Conservation (phyloP, 345 rosid species). For the Hypericum androsaemum region DNA sequence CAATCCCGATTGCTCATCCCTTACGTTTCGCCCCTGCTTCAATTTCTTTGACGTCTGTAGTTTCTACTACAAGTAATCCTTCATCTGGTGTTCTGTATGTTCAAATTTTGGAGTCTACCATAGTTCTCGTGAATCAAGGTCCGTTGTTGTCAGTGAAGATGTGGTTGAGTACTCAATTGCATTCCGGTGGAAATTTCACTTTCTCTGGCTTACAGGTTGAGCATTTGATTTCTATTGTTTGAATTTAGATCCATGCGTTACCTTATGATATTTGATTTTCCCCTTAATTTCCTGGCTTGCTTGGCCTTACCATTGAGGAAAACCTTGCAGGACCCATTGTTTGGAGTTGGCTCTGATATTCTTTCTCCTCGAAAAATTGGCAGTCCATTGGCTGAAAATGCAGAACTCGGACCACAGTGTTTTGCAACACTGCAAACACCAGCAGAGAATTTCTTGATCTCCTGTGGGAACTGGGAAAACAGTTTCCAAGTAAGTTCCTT, state of each 20-base stretch:
- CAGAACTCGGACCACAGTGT: slow-evolving; percentile 76
- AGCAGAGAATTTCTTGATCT: slow-evolving; percentile 64
- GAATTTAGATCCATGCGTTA: too few species aligned
- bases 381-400: slow-evolving; percentile 68
- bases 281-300: too few species aligned
- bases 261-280: too few species aligned
- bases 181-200: slow-evolving; percentile 89
- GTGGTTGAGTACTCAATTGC: slow-evolving; percentile 92
- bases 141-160: slow-evolving; percentile 79
- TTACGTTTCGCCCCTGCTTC: slow-evolving; percentile 84
- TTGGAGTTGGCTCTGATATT: slow-evolving; percentile 89
- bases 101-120: slow-evolving; percentile 60
- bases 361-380: slow-evolving; percentile 81
- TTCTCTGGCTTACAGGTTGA: slow-evolving; percentile 85
- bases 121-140: slow-evolving; percentile 78
- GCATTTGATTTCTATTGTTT: slow-evolving; percentile 1
- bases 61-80: slow-evolving; percentile 42
- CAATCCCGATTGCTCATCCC: slow-evolving; percentile 93
- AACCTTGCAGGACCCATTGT: slow-evolving; percentile 74
- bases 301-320: not conserved
- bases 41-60: slow-evolving; percentile 69
- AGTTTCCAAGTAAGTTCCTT: slow-evolving; percentile 85
- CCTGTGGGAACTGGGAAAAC: slow-evolving; percentile 98
- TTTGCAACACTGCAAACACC: slow-evolving; percentile 70
- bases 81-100: slow-evolving; percentile 66